Evolutionary conservation across 2,329 filamentous ascomycete genomes (phyloP), one percentile per base, ranked within the genome.

Genomic region (Westerdykella sp.): DNA sequence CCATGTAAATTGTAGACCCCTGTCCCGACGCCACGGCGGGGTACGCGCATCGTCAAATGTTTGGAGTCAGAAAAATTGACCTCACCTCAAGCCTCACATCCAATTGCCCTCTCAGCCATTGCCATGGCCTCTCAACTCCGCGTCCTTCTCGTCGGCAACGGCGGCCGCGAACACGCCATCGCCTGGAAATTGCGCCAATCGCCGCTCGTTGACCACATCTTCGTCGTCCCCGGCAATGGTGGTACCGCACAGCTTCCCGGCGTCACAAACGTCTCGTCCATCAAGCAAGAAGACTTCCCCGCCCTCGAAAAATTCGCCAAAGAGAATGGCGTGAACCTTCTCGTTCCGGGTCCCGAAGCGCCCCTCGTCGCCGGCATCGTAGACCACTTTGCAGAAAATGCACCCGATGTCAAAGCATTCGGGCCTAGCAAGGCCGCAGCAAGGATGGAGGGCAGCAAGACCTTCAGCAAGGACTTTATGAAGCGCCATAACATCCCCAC

Each of bases 381-480:
- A 60, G 84, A 83, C 57, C 85, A 84, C 71, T 97, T 97, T 73
- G 76, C 80, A 49, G 69, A 76, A 41, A 67, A 75, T 73, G 66
- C 49, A 59, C 38, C 35, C n/a, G 43, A 56, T 34, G 88, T 95
- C 62, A 78, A 80, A 55, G 84, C 81, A 68, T 97, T 96, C 62
- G 93, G 91, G 2, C 93, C 93, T 5, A 85, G 83, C 44, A 82
- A 85, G 69, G 80, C 81, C 39, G 91, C 93, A 16, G 90, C 93
- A 14, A 79, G 80, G 36, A 87, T 98, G 78, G 93, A 98, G 70
- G 93, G 93, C 47, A 94, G 87, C 72, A 98, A 98, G 75, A 87
- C 91, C 10, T 97, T 94, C 68, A 89, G 87, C 49, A 98, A 98
- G 67, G 90, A 97, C 68, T 97, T 97, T 64, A 98, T 97, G 93